A percentile compares a stretch with the other conserved stretches of the same genome.
These are phyloP conservation scores for Gracilariopsis chorda DNA, from an alignment of 23 red algal genomes.

Conservation along the genomic window DNA sequence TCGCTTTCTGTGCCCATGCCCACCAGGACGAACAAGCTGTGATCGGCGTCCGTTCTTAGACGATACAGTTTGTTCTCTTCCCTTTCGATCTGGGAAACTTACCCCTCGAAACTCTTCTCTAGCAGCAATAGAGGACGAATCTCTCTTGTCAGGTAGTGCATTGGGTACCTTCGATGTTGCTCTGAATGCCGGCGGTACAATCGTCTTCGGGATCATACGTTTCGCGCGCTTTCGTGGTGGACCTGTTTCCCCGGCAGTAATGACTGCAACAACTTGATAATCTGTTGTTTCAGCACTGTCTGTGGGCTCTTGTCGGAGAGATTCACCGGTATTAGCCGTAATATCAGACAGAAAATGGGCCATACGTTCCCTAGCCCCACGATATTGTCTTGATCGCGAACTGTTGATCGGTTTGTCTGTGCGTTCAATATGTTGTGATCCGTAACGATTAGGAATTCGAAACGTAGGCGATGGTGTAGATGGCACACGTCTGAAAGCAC, in stretches of 20 bases:
- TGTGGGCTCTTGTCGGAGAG: no score
- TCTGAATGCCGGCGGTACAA: neutral
- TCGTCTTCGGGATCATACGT: constrained; percentile 12
- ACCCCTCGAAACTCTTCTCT: neutral
- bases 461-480: no score
- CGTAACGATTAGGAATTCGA: no score
- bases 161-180: neutral
- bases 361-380: no score
- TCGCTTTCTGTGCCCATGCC: neutral
- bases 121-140: neutral
- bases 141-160: neutral
- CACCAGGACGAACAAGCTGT: neutral
- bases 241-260: constrained; percentile 51
- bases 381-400: no score
- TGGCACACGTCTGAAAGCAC: no score
- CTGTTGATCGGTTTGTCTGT: no score
- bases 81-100: neutral
- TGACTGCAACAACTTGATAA: constrained; percentile 15
- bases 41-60: neutral
- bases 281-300: no score
- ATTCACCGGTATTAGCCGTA: no score
- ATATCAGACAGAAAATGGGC: no score
- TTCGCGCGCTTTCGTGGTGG: constrained; percentile 44
- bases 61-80: neutral
- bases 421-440: no score